Evolutionary conservation across 2,329 filamentous ascomycete species (phyloP).

Genomic region (Colletotrichum sp.): DNA sequence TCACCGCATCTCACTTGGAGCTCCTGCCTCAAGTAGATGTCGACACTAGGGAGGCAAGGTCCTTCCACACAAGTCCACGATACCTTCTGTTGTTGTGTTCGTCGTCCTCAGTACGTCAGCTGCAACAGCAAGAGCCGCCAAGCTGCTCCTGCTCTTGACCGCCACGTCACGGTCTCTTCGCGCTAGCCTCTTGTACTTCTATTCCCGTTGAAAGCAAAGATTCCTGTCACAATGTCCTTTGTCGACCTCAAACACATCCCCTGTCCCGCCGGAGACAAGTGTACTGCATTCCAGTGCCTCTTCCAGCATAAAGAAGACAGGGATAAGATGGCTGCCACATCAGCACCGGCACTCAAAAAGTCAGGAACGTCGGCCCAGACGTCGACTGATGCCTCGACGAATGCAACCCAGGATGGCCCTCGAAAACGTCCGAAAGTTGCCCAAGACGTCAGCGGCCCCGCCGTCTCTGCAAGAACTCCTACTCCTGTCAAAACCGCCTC

Average conservation of each 20-base stretch:
- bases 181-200: neutral
- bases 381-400: slow-evolving; percentile 12
- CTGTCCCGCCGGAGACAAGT: slow-evolving; percentile 53
- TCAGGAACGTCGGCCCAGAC: slow-evolving; percentile 13
- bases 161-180: neutral
- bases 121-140: slow-evolving; percentile 33
- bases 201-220: neutral
- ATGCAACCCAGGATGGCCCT: slow-evolving; percentile 31
- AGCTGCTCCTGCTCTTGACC: slow-evolving; percentile 24
- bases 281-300: slow-evolving; percentile 55
- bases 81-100: neutral
- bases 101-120: neutral
- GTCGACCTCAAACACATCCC: slow-evolving; percentile 51
- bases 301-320: slow-evolving; percentile 50
- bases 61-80: neutral
- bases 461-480: slow-evolving; percentile 11
- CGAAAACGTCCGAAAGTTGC: slow-evolving; percentile 34
- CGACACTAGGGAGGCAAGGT: slow-evolving; percentile 21
- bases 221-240: slow-evolving; percentile 22
- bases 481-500: slow-evolving; percentile 20
- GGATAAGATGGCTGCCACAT: slow-evolving; percentile 18
- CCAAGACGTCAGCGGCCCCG: slow-evolving; percentile 17
- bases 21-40: neutral
- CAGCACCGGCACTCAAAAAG: slow-evolving; percentile 1
- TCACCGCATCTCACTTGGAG: neutral